These are phyloP conservation scores for Epichloe hybrida DNA, from an alignment of 2,329 filamentous ascomycete species.

Conservation along the genomic window DNA sequence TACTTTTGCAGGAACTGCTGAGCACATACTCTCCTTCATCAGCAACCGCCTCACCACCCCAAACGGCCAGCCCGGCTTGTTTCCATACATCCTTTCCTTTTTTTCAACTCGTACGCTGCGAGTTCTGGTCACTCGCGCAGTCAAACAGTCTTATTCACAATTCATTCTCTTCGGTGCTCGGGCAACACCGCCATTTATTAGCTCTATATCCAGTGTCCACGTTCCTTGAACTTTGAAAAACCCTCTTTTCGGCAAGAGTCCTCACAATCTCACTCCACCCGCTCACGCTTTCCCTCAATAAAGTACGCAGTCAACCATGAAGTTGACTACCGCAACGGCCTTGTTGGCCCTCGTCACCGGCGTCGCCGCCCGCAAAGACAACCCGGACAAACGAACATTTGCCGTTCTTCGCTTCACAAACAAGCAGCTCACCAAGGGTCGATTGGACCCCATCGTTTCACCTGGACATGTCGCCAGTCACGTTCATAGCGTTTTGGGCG, in stretches of 20 bases:
- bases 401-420: conserved; percentile 61
- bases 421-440: conserved; percentile 46
- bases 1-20: conserved; percentile 15
- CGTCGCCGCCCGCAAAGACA: conserved; percentile 26
- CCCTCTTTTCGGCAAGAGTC: neutral
- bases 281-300: neutral
- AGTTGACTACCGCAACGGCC: conserved; percentile 17
- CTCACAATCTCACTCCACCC: neutral
- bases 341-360: conserved; percentile 26
- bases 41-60: conserved; percentile 5
- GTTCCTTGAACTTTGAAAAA: conserved; percentile 1
- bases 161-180: conserved; percentile 16
- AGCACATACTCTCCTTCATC: conserved; percentile 23
- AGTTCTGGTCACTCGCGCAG: conserved; percentile 11
- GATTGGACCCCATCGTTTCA: conserved; percentile 53
- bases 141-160: conserved; percentile 13
- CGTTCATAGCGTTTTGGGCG: conserved; percentile 59
- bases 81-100: neutral
- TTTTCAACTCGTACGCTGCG: conserved; percentile 9
- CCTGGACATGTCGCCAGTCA: conserved; percentile 47
- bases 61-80: conserved; percentile 5
- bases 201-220: neutral
- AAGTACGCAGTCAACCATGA: conserved; percentile 18
- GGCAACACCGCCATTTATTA: conserved; percentile 17
- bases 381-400: conserved; percentile 36